Evolutionary conservation across 2,329 filamentous ascomycete species (phyloP).

Genomic region (Claviceps africana): DNA sequence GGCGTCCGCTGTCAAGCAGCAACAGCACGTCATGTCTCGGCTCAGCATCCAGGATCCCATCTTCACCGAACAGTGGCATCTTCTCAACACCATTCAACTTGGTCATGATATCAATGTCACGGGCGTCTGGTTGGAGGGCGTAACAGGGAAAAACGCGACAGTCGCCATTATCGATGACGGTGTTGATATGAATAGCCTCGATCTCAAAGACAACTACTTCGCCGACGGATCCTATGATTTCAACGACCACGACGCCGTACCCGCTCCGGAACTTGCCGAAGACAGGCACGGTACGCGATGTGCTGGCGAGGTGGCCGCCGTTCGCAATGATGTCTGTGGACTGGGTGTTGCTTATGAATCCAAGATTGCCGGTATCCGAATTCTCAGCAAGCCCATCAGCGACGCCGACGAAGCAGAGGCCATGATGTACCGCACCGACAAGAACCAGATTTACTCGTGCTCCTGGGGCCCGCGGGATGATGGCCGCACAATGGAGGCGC

Average conservation of each 20-base stretch:
- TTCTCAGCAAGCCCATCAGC: constrained; percentile 77
- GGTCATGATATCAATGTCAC: constrained; percentile 97
- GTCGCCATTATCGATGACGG: constrained; percentile 95
- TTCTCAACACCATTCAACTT: constrained; percentile 66
- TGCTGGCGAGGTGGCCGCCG: constrained; percentile 84
- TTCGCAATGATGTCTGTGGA: constrained; percentile 84
- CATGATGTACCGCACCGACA: constrained; percentile 80
- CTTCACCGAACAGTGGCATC: constrained; percentile 89
- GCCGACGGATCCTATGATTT: constrained; percentile 89
- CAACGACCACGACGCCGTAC: constrained; percentile 70
- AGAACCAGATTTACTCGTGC: constrained; percentile 96
- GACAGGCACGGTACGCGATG: constrained; percentile 89
- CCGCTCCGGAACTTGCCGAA: constrained; percentile 67
- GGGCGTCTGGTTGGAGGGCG: constrained; percentile 75
- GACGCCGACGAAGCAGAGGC: constrained; percentile 87
- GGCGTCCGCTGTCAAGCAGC: constrained; percentile 37
- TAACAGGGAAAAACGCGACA: constrained; percentile 78
- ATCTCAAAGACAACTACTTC: constrained; percentile 89
- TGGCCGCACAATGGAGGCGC: constrained; percentile 84
- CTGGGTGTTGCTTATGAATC: constrained; percentile 92
- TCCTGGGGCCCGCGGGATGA: constrained; percentile 97
- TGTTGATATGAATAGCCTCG: constrained; percentile 86
- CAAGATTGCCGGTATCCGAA: constrained; percentile 80
- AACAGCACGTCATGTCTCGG: constrained; percentile 44
- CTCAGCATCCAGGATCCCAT: constrained; percentile 81